phyloP scores from a whole-genome alignment of 164 flowering plant species.

The Hamamelis virginiana region DNA sequence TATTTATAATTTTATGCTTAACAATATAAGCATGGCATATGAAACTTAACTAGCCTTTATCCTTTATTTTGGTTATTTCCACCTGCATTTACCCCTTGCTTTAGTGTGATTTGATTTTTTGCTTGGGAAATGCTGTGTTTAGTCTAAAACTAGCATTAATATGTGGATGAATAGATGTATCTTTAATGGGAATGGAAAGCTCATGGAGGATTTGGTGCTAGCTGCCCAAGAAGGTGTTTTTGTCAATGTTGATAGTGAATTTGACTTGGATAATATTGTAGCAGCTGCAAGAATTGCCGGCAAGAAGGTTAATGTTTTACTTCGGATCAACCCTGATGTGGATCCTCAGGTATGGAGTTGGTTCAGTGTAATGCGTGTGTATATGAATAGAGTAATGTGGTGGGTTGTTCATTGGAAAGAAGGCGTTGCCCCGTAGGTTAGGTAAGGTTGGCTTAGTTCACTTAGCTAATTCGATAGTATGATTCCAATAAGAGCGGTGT shows the following conservation, averaged over 20 bases:
- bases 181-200: conserved; percentile 96
- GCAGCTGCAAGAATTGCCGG: conserved; percentile 77
- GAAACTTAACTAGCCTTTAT: not conserved
- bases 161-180: conserved; percentile 55
- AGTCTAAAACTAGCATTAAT: conserved; percentile 1
- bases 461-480: not conserved
- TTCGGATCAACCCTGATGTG: conserved; percentile 96
- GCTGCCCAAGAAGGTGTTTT: conserved; percentile 92
- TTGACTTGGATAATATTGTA: conserved; percentile 90
- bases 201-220: conserved; percentile 82
- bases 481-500: no score
- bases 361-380: not conserved
- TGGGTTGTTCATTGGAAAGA: not conserved
- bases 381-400: no score
- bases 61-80: not conserved
- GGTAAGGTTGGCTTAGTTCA: not conserved
- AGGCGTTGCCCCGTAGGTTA: not conserved
- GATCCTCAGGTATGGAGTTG: conserved; percentile 80
- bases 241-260: conserved; percentile 93
- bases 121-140: not conserved
- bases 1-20: no score
- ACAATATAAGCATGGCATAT: conserved; percentile 1
- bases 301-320: conserved; percentile 75
- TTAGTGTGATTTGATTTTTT: not conserved
- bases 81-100: not conserved